Evolutionary conservation across 1,139 yeast genomes (phyloP), one percentile per base, ranked within the genome.

Genomic region (Diutina pseudorugosa): DNA sequence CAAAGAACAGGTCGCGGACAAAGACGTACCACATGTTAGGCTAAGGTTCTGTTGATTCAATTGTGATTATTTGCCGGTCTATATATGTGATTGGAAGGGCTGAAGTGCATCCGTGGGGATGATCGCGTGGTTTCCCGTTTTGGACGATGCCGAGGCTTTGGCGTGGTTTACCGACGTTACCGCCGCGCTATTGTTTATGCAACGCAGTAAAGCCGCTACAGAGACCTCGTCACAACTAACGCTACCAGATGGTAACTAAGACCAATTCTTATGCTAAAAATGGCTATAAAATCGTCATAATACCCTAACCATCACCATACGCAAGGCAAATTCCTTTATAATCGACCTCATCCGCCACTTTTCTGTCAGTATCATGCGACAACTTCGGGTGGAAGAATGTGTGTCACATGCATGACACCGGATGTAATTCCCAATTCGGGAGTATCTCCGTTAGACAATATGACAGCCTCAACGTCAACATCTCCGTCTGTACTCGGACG

Each of bases 1-100:
- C 76, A 54, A 61, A 63, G 54, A 67, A 68, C 20, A 54, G 52
- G 44, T 55, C 57, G 19, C 54, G 51, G 36, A 57, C 30, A 21
- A 57, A 52, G 12, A 6, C 18, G 21, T 45, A 14, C 16, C 11
- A n/a, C 36, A 45, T 45, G 25, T 7, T 23, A 23, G 40, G n/a
- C 4, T 33, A 11, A 33, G 7, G 7, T n/a, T 23, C 25, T 4
- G 7, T 33, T 33, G 40, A 33, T 33, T 4, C n/a, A 33, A 33
- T 33, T 33, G 25, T 23, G 6, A 23, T 23, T 23, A 4, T 23
- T 4, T 12, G 36, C 6, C 36, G 36, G n/a, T 12, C 36, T 30
- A 30, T 30, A 30, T 30, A 30, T 30, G n/a, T 30, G 5, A 9
- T 3, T 11, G 14, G 12, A 14, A 14, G 36, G n/a, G 36, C 14